Conservation (phyloP, 768 basidiomycete species). For the Favolaschia claudopus region DNA sequence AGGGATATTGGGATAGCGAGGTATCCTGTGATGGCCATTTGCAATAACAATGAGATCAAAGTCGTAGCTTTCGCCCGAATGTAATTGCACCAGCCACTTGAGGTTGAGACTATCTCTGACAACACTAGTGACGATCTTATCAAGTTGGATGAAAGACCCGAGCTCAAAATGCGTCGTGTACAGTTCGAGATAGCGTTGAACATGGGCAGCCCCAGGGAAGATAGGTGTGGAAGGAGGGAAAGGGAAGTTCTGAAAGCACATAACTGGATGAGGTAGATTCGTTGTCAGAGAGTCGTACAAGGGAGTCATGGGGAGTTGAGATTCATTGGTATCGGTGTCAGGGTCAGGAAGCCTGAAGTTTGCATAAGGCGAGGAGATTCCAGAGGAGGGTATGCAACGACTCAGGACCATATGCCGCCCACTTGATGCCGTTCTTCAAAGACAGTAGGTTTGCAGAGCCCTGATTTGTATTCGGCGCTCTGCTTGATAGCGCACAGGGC, state of each 20-base stretch:
- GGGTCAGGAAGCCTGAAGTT: conserved; percentile 61
- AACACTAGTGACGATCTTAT: conserved; percentile 59
- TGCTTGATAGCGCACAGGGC: conserved; percentile 72
- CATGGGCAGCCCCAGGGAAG: conserved; percentile 67
- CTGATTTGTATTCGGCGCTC: conserved; percentile 59
- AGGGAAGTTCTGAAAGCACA: conserved; percentile 68
- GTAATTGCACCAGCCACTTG: conserved; percentile 61
- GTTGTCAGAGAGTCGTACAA: conserved; percentile 85
- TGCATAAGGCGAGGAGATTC: background rate
- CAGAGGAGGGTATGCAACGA: conserved; percentile 25
- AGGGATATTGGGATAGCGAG: conserved; percentile 65
- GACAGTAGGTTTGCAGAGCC: conserved; percentile 67
- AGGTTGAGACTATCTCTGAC: conserved; percentile 41
- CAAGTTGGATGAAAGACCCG: conserved; percentile 65
- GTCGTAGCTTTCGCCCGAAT: conserved; percentile 38
- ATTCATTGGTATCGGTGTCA: conserved; percentile 51
- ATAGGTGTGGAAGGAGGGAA: conserved; percentile 79
- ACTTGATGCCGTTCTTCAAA: conserved; percentile 72
- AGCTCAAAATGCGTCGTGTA: conserved; percentile 74
- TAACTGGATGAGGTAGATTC: conserved; percentile 80
- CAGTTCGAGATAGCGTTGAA: conserved; percentile 72
- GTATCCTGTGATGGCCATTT: conserved; percentile 77
- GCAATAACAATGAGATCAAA: conserved; percentile 78
- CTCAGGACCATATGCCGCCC: conserved; percentile 79
- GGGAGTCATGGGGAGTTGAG: conserved; percentile 61